Evolutionary conservation across 2,329 filamentous ascomycete genomes (phyloP), one percentile per base, ranked within the genome.

Genomic region (Teratosphaeria destructans): DNA sequence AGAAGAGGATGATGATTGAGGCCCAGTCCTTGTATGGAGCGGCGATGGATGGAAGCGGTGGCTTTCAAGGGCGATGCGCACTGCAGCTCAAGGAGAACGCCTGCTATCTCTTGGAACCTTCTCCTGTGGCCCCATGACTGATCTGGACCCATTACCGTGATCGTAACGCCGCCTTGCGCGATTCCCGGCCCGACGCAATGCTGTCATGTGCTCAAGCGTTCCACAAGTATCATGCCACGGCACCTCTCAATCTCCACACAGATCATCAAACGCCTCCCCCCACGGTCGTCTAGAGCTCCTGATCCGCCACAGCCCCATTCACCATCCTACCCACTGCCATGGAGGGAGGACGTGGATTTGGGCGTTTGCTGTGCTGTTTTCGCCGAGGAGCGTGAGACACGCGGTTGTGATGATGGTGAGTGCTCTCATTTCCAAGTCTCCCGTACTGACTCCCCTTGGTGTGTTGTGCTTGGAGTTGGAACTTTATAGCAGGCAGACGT

Each of bases 1-100:
- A 4, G 43, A 52, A n/a, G 57, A 59, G 29, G 57, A 61, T 26
- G 57, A 61, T 26, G 52, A 61, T 39, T 32, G 29, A 32, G 5
- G 29, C 23, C 23, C 23, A 23, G 23, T 23, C 23, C 23, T 2
- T 2, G 23, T 23, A 2, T 23, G 23, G 23, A 23, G 23, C 23
- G 2, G 23, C 23, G 23, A 23, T 23, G 1, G 23, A 23, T 23
- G 23, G 23, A 23, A 23, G 23, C 23, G 23, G 23, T 23, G 1
- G 23, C 23, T 23, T 23, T 23, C 23, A 23, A 23, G 23, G 23
- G 23, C 23, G 23, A 23, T 23, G 23, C 23, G 23, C 23, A 23
- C 23, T 23, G 23, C 23, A 23, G 23, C 23, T 23, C 23, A 23
- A 23, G 23, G 23, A 23, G 23, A 23, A 23, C 23, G 23, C 23